Conservation (phyloP, 2,329 filamentous ascomycete genomes). For the Alternaria viburni region DNA sequence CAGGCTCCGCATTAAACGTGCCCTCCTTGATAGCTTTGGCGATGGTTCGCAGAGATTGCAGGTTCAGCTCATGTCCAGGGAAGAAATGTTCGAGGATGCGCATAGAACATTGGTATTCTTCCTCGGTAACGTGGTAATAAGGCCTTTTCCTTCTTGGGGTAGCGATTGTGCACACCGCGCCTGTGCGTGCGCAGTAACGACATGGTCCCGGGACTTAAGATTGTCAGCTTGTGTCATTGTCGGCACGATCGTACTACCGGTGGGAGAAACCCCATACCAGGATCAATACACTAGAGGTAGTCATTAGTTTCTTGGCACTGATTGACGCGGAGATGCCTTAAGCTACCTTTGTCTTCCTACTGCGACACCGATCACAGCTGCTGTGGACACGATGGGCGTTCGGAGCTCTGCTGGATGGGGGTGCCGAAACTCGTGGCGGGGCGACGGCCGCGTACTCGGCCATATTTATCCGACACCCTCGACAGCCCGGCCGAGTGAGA, state of each 20-base stretch:
- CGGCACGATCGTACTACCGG: neutral
- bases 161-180: conserved; percentile 44
- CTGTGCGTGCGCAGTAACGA: conserved; percentile 47
- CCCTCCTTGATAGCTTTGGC: conserved; percentile 43
- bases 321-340: neutral
- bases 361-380: conserved; percentile 48
- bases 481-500: conserved; percentile 6
- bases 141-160: conserved; percentile 46
- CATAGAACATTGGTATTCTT: conserved; percentile 48
- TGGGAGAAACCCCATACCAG: conserved; percentile 33
- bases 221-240: conserved; percentile 24
- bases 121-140: conserved; percentile 50
- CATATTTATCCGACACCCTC: conserved; percentile 28
- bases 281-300: conserved; percentile 45
- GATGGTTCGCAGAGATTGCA: conserved; percentile 41
- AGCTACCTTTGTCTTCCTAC: conserved; percentile 46
- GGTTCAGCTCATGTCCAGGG: conserved; percentile 44
- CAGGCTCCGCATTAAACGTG: conserved; percentile 29
- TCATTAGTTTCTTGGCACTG: conserved; percentile 35
- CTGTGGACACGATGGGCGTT: conserved; percentile 44
- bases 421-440: conserved; percentile 22
- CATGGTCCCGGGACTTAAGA: conserved; percentile 46
- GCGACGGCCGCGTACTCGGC: conserved; percentile 28
- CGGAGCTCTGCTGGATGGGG: conserved; percentile 30
- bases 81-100: conserved; percentile 47